Evolutionary conservation across 2,329 filamentous ascomycete genomes (phyloP).

Genomic region (Tolypocladium ovalisporum): DNA sequence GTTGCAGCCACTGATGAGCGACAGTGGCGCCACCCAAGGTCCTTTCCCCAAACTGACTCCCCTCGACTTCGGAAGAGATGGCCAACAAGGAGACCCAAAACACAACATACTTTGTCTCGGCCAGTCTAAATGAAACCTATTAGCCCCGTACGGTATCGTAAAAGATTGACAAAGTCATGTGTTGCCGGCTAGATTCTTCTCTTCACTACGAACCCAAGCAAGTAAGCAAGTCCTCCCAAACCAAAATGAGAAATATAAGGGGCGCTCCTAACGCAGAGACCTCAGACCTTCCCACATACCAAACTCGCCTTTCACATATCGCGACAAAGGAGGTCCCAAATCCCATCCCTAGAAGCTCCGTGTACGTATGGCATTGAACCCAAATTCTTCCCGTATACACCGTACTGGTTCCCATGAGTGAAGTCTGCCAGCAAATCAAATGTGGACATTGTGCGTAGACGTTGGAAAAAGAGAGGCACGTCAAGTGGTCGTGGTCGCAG

Average conservation of each 20-base stretch:
- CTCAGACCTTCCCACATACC: neutral
- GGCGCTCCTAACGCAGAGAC: neutral
- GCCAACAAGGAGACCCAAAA: neutral
- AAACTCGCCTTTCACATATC: neutral
- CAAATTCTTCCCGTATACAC: neutral
- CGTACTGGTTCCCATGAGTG: neutral
- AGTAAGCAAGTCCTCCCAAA: neutral
- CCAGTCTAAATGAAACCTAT: neutral
- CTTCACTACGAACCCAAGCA: neutral
- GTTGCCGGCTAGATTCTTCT: neutral
- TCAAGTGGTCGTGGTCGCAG: too few species aligned
- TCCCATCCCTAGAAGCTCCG: neutral
- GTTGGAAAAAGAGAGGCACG: neutral
- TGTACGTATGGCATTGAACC: neutral
- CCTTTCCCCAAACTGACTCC: constrained; percentile 8
- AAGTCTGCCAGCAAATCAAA: too few species aligned
- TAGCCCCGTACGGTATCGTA: neutral
- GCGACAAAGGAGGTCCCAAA: neutral
- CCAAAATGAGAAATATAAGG: neutral
- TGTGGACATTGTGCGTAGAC: too few species aligned
- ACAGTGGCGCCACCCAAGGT: neutral
- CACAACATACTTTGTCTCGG: constrained; percentile 7
- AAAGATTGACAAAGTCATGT: too few species aligned
- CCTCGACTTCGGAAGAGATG: constrained; percentile 9
- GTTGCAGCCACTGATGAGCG: constrained; percentile 11